A percentile compares a stretch with the other conserved stretches of the same genome.
phyloP scores from a whole-genome alignment of 2,329 filamentous ascomycete genomes.

The Zymoseptoria passerinii region DNA sequence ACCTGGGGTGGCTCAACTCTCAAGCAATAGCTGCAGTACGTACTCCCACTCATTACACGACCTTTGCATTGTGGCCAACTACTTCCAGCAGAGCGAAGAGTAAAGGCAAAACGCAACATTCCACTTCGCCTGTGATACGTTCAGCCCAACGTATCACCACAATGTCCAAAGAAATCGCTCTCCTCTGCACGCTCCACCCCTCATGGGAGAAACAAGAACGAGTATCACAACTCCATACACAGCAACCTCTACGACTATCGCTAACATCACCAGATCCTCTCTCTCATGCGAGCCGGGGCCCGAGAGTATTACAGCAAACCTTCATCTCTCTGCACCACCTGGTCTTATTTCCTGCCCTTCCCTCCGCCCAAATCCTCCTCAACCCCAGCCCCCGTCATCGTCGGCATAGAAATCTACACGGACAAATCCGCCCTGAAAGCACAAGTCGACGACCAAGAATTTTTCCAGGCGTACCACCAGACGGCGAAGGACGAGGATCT shows the following conservation, averaged over 20 bases:
- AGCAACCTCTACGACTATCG: background rate
- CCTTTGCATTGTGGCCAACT: background rate
- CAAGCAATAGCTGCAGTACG: background rate
- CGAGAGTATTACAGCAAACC: conserved; percentile 22
- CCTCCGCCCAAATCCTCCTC: conserved; percentile 5
- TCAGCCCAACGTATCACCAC: background rate
- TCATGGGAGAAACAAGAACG: conserved; percentile 18
- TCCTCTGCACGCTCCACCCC: conserved; percentile 21
- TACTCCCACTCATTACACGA: background rate
- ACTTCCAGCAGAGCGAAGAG: background rate
- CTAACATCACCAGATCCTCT: conserved; percentile 17
- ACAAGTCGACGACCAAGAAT: conserved; percentile 21
- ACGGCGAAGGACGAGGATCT: conserved; percentile 15
- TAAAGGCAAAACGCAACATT: background rate
- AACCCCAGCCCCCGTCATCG: conserved; percentile 8
- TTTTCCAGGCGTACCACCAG: conserved; percentile 22
- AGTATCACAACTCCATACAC: conserved; percentile 5
- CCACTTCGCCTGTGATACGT: background rate
- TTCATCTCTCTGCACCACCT: conserved; percentile 14
- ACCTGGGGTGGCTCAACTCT: background rate
- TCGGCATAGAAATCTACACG: conserved; percentile 23
- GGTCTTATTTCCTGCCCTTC: conserved; percentile 12
- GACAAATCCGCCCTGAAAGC: conserved; percentile 17
- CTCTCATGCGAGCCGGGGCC: conserved; percentile 16
- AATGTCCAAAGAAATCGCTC: conserved; percentile 16